phyloP scores from a whole-genome alignment of 192 early-diverging fungal species.

The Backusella westeae region DNA sequence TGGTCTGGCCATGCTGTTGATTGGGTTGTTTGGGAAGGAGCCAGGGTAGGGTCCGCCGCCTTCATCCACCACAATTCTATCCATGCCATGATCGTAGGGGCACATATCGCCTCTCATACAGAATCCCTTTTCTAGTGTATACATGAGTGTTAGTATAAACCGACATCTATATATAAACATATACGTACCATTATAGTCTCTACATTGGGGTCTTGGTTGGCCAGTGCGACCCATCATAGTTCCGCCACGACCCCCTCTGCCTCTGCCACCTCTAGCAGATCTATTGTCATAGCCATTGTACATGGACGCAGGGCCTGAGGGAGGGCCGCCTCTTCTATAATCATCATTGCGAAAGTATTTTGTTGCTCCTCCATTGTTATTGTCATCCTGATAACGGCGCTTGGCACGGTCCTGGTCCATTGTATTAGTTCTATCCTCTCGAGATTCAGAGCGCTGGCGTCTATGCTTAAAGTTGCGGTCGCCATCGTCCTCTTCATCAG shows the following conservation, averaged over 20 bases:
- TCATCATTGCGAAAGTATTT: slow-evolving; percentile 23
- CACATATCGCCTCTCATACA: slow-evolving; percentile 82
- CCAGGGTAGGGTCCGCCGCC: slow-evolving; percentile 32
- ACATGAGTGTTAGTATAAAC: background rate
- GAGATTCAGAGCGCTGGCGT: slow-evolving; percentile 42
- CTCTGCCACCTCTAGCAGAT: slow-evolving; percentile 35
- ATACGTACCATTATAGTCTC: slow-evolving; percentile 70
- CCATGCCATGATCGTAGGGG: slow-evolving; percentile 72
- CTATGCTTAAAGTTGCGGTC: slow-evolving; percentile 73
- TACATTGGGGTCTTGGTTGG: slow-evolving; percentile 53
- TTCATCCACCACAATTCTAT: slow-evolving; percentile 68
- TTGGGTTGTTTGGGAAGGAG: slow-evolving; percentile 35
- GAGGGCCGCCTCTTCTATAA: background rate
- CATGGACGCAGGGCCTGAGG: slow-evolving; percentile 25
- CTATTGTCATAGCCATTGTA: slow-evolving; percentile 20
- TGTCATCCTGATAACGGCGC: slow-evolving; percentile 24
- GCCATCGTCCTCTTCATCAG: slow-evolving; percentile 62
- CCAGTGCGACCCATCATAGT: slow-evolving; percentile 37
- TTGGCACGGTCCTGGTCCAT: slow-evolving; percentile 17
- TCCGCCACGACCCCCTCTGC: slow-evolving; percentile 38
- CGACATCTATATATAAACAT: too few relatives aligned
- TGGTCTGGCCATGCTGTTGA: slow-evolving; percentile 34
- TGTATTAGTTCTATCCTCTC: slow-evolving; percentile 23
- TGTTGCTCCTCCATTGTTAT: slow-evolving; percentile 19
- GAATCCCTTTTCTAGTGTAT: slow-evolving; percentile 64